A percentile compares a stretch with the other conserved stretches of the same genome.
Evolutionary conservation across 2,329 filamentous ascomycete genomes (phyloP).

Genomic region (Scytalidium sp.): DNA sequence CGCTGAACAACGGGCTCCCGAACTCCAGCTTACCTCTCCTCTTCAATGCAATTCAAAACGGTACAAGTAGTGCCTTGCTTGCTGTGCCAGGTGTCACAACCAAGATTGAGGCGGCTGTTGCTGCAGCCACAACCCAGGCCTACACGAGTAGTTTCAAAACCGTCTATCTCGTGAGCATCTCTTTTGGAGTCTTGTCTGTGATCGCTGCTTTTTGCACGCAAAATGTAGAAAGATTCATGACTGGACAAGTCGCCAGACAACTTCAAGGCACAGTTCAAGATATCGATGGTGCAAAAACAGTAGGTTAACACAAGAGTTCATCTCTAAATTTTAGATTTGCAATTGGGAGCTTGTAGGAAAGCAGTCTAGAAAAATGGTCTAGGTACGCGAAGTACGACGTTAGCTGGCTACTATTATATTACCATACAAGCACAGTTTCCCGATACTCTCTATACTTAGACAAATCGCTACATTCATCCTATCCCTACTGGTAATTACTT

Average conservation of each 20-base stretch:
- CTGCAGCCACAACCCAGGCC: constrained; percentile 24
- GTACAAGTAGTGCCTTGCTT: constrained; percentile 1
- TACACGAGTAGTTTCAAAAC: constrained; percentile 24
- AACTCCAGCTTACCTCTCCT: constrained; percentile 1
- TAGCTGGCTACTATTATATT: too few relatives aligned
- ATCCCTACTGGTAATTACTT: too few relatives aligned
- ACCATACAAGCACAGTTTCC: too few relatives aligned
- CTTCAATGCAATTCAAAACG: neutral
- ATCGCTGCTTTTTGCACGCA: constrained; percentile 27
- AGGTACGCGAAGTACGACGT: too few relatives aligned
- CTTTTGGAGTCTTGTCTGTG: constrained; percentile 30
- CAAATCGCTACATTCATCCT: too few relatives aligned
- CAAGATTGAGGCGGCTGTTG: constrained; percentile 4
- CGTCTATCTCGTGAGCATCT: constrained; percentile 33
- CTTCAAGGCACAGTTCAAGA: too few relatives aligned
- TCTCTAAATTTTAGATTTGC: too few relatives aligned
- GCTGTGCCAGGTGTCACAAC: constrained; percentile 14
- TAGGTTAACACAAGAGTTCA: too few relatives aligned
- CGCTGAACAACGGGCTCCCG: constrained; percentile 4
- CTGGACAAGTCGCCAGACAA: constrained; percentile 27
- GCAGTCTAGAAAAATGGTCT: too few relatives aligned
- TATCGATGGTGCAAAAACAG: too few relatives aligned
- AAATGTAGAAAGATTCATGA: constrained; percentile 31
- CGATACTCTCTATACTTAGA: too few relatives aligned
- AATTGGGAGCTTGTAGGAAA: too few relatives aligned